Conservation (phyloP, 352 stramenopile species). For the Globisporangium carolinianum region DNA sequence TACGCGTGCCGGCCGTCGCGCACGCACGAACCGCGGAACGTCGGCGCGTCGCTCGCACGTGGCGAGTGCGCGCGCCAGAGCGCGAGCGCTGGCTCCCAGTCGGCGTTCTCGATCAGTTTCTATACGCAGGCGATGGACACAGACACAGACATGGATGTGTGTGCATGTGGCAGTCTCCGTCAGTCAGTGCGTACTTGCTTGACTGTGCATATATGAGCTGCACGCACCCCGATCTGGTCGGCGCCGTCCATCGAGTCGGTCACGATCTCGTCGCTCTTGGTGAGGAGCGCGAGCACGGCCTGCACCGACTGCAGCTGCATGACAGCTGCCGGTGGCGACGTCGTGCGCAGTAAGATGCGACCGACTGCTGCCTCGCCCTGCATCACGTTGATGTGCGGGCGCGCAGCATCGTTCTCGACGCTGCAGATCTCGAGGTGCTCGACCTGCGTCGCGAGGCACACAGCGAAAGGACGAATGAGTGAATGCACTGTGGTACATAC, state of each 20-base stretch:
- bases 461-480: not conserved
- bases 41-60: slow-evolving; percentile 20
- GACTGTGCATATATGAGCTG: not conserved
- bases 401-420: slow-evolving; percentile 42
- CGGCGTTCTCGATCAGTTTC: slow-evolving; percentile 34
- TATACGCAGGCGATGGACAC: slow-evolving; percentile 7
- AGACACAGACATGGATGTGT: too few species aligned
- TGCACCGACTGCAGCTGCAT: slow-evolving; percentile 51
- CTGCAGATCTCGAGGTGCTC: slow-evolving; percentile 59
- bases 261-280: slow-evolving; percentile 46
- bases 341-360: slow-evolving; percentile 52
- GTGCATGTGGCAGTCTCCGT: too few species aligned
- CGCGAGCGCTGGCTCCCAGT: slow-evolving; percentile 47
- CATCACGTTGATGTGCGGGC: slow-evolving; percentile 57
- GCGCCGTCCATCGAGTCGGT: slow-evolving; percentile 39
- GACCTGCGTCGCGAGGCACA: slow-evolving; percentile 21
- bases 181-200: too few species aligned
- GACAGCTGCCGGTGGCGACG: slow-evolving; percentile 38
- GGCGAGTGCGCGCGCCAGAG: slow-evolving; percentile 50
- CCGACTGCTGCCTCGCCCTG: slow-evolving; percentile 69
- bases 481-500: not conserved
- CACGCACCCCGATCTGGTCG: slow-evolving; percentile 52
- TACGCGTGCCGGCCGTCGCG: slow-evolving; percentile 70
- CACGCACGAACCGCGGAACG: slow-evolving; percentile 73
- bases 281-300: slow-evolving; percentile 48